Conservation (phyloP, 2,329 filamentous ascomycete genomes). For the Colletotrichum caudatum region DNA sequence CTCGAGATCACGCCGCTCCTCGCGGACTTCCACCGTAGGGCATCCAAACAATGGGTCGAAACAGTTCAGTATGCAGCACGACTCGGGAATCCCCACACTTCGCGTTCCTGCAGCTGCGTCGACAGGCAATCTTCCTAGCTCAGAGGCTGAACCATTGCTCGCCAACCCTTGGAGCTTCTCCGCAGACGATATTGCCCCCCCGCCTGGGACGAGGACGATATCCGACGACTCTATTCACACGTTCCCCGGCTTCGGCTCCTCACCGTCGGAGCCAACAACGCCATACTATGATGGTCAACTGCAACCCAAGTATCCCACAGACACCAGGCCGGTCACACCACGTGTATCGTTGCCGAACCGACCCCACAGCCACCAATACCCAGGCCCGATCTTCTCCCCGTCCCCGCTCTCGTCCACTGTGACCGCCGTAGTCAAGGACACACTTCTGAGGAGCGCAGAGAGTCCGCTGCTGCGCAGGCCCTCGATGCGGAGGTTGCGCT, state of each 20-base stretch:
- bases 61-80: slow-evolving; percentile 52
- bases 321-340: slow-evolving; percentile 42
- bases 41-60: slow-evolving; percentile 52
- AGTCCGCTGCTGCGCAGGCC: slow-evolving; percentile 55
- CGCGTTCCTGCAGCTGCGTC: slow-evolving; percentile 49
- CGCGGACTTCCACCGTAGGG: slow-evolving; percentile 61
- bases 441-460: slow-evolving; percentile 61
- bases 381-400: slow-evolving; percentile 67
- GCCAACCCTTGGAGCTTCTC: slow-evolving; percentile 59
- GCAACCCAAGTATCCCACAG: slow-evolving; percentile 42
- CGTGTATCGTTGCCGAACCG: slow-evolving; percentile 36
- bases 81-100: slow-evolving; percentile 52
- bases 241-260: slow-evolving; percentile 44
- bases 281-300: slow-evolving; percentile 49
- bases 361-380: slow-evolving; percentile 55
- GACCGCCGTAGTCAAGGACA: slow-evolving; percentile 68
- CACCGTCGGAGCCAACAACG: slow-evolving; percentile 49
- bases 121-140: slow-evolving; percentile 50
- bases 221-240: slow-evolving; percentile 54
- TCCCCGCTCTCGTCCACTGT: slow-evolving; percentile 71
- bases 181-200: slow-evolving; percentile 48
- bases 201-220: slow-evolving; percentile 53
- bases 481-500: slow-evolving; percentile 61
- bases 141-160: slow-evolving; percentile 56
- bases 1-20: slow-evolving; percentile 60